These are phyloP conservation scores for Aeminium ludgeri DNA, from an alignment of 495 filamentous ascomycete species.

Conservation along the genomic window DNA sequence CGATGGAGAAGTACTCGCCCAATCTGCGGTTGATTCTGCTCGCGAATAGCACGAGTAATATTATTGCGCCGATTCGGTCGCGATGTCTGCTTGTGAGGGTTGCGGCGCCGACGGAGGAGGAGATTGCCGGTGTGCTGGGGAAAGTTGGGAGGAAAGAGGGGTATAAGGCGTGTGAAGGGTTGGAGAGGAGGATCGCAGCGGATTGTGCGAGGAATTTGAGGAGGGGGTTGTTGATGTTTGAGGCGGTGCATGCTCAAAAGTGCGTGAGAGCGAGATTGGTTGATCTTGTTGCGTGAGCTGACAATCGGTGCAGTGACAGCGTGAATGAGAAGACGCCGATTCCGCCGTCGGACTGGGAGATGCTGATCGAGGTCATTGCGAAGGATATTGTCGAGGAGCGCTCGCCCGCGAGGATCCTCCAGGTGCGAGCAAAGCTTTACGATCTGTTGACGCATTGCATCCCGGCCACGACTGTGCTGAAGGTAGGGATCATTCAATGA, in stretches of 20 bases:
- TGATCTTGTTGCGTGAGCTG: constrained; percentile 5
- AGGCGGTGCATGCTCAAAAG: constrained; percentile 95
- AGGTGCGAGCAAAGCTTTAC: constrained; percentile 82
- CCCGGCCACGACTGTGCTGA: constrained; percentile 77
- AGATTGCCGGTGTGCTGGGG: constrained; percentile 65
- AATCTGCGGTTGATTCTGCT: constrained; percentile 82
- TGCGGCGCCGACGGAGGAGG: constrained; percentile 65
- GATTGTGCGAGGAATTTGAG: constrained; percentile 87
- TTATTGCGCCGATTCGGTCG: constrained; percentile 88
- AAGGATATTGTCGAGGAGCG: constrained; percentile 85
- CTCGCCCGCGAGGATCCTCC: constrained; percentile 66
- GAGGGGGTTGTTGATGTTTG: constrained; percentile 81
- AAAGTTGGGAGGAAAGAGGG: constrained; percentile 61
- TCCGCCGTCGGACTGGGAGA: constrained; percentile 92
- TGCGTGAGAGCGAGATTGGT: constrained; percentile 27
- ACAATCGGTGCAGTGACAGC: constrained; percentile 49
- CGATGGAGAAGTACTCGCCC: constrained; percentile 98
- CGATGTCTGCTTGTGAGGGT: constrained; percentile 82
- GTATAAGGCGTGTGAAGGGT: constrained; percentile 47
- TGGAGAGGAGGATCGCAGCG: constrained; percentile 72
- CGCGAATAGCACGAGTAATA: constrained; percentile 89
- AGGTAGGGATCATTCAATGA: constrained; percentile 32
- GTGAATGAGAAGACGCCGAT: constrained; percentile 75
- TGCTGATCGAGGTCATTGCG: constrained; percentile 68
- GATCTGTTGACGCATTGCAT: constrained; percentile 95